Conservation (phyloP, 345 rosid genomes). For the Eucalyptus lansdowneana region DNA sequence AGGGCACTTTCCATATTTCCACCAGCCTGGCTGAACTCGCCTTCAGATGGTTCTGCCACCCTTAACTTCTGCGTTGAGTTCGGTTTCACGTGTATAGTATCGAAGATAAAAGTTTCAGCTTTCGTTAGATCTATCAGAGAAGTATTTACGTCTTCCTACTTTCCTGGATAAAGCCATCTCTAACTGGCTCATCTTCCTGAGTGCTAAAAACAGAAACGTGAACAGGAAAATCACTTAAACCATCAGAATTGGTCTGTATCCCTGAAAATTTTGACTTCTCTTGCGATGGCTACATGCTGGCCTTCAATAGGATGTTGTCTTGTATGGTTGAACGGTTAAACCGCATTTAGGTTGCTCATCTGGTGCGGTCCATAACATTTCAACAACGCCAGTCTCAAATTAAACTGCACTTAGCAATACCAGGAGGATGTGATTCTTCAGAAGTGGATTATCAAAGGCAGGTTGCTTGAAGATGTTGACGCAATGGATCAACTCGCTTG, state of each 20-base stretch:
- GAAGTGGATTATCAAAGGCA: slow-evolving; percentile 1
- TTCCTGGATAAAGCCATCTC: too few relatives aligned
- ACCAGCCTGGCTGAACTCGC: too few relatives aligned
- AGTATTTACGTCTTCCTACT: too few relatives aligned
- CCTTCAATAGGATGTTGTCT: background rate
- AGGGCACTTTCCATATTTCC: background rate
- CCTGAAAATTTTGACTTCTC: background rate
- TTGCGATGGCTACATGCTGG: background rate
- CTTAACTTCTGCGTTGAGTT: too few relatives aligned
- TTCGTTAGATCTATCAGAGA: too few relatives aligned
- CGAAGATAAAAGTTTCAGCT: too few relatives aligned
- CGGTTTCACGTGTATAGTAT: too few relatives aligned
- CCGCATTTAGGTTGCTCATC: background rate
- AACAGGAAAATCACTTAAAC: background rate
- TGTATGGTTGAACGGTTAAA: background rate
- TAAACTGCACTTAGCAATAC: background rate
- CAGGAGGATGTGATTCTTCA: background rate
- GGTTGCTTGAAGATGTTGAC: background rate
- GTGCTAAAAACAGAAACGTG: too few relatives aligned
- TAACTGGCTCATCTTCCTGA: too few relatives aligned
- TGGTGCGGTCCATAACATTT: background rate
- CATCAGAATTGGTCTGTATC: background rate
- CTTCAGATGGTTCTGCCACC: too few relatives aligned
- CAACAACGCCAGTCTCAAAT: background rate
- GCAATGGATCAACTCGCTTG: background rate